Evolutionary conservation across 768 basidiomycete genomes (phyloP).

Genomic region (Mycena latifolia): DNA sequence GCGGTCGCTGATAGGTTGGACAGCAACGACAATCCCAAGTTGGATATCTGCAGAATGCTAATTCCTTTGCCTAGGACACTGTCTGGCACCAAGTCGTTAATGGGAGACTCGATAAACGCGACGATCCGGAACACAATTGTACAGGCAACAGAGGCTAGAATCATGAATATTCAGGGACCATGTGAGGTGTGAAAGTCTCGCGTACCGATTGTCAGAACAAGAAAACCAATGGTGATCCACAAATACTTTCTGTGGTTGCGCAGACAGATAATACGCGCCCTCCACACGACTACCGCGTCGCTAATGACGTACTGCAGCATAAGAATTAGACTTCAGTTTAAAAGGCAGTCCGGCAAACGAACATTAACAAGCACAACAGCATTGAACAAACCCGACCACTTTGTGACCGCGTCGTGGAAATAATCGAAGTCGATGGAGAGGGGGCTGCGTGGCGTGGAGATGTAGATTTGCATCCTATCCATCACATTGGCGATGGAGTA

Average conservation of each 20-base stretch:
- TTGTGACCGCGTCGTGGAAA: background rate
- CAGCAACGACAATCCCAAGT: background rate
- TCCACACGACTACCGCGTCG: constrained; percentile 28
- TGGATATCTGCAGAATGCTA: background rate
- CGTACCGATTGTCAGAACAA: constrained; percentile 18
- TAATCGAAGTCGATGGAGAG: too few species aligned
- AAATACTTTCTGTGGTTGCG: constrained; percentile 10
- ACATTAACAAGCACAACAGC: constrained; percentile 20
- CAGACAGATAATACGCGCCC: constrained; percentile 26
- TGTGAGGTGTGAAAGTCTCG: background rate
- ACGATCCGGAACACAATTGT: background rate
- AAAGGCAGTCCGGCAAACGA: background rate
- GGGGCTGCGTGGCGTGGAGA: too few species aligned
- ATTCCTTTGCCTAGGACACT: background rate
- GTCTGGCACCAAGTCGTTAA: constrained; percentile 2
- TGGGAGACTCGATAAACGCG: background rate
- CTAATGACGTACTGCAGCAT: constrained; percentile 22
- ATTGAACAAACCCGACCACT: constrained; percentile 26
- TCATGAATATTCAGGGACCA: background rate
- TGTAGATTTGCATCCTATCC: constrained; percentile 3
- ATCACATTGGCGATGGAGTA: constrained; percentile 1
- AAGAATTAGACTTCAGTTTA: background rate
- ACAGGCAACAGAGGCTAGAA: too few species aligned
- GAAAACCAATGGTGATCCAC: constrained; percentile 9
- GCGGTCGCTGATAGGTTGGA: background rate